Conservation (phyloP, 352 stramenopile genomes). For the Thalassiosira allenii region DNA sequence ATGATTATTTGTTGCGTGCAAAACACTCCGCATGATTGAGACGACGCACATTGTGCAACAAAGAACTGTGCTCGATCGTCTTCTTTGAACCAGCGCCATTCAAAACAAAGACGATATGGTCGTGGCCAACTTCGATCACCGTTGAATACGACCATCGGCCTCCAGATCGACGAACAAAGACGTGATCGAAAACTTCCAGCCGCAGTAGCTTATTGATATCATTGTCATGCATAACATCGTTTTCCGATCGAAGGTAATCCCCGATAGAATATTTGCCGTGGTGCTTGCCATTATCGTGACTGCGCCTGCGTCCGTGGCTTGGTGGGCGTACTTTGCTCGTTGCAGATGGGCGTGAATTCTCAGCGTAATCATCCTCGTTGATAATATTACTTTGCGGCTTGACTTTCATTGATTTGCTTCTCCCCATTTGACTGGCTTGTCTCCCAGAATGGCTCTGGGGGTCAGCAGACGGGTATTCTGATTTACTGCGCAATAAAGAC, state of each 20-base stretch:
- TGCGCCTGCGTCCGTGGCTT: no score
- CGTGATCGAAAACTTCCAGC: background rate
- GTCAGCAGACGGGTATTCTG: no score
- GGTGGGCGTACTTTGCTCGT: no score
- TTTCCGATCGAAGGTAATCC: background rate
- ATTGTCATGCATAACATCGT: background rate
- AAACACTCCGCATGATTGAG: no score
- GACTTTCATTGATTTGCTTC: background rate
- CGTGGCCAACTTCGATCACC: background rate
- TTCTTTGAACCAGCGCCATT: background rate
- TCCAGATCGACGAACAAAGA: conserved; percentile 2
- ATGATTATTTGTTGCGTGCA: no score
- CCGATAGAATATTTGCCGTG: background rate
- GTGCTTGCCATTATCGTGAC: background rate
- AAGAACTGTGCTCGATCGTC: background rate
- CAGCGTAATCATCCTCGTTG: background rate
- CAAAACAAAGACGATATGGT: background rate
- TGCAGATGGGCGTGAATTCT: no score
- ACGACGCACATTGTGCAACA: background rate
- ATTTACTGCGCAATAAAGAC: no score
- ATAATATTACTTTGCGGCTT: background rate
- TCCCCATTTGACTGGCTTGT: background rate
- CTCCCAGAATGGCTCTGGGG: no score
- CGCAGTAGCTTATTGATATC: background rate
- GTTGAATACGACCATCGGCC: background rate